These are phyloP conservation scores for Cordyceps pruinosa DNA, from an alignment of 2,329 filamentous ascomycete genomes.

Conservation along the genomic window DNA sequence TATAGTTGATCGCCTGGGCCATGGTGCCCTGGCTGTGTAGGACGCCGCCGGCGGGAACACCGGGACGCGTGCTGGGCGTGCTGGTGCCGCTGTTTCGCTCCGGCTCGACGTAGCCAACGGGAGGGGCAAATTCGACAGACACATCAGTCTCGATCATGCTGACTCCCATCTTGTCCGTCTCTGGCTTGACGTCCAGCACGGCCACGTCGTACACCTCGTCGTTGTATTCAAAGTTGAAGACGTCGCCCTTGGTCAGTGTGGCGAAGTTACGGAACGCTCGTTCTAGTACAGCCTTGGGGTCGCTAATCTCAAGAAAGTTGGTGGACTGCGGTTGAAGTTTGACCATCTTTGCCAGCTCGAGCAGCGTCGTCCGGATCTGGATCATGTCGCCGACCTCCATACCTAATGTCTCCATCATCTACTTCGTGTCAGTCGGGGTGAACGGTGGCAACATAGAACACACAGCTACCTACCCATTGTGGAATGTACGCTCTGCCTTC, in stretches of 20 bases:
- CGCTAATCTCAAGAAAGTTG: constrained; percentile 91
- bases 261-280: constrained; percentile 95
- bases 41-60: constrained; percentile 62
- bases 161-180: constrained; percentile 74
- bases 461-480: constrained; percentile 63
- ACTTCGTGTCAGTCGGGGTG: constrained; percentile 15
- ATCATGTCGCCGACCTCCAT: constrained; percentile 91
- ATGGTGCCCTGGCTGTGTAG: constrained; percentile 85
- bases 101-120: constrained; percentile 89
- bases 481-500: constrained; percentile 95
- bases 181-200: constrained; percentile 87
- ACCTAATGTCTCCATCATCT: constrained; percentile 90
- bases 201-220: constrained; percentile 89
- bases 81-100: constrained; percentile 73
- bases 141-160: constrained; percentile 96
- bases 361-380: constrained; percentile 89
- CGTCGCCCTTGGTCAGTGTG: constrained; percentile 83
- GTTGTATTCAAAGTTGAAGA: constrained; percentile 96
- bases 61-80: constrained; percentile 65
- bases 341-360: constrained; percentile 84
- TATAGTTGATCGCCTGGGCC: constrained; percentile 97
- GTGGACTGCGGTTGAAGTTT: constrained; percentile 93
- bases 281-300: constrained; percentile 94
- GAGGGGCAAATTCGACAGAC: constrained; percentile 90
- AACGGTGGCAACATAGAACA: neutral